Evolutionary conservation across 164 flowering plant genomes (phyloP).

Genomic region (Magnolia kwangsiensis): DNA sequence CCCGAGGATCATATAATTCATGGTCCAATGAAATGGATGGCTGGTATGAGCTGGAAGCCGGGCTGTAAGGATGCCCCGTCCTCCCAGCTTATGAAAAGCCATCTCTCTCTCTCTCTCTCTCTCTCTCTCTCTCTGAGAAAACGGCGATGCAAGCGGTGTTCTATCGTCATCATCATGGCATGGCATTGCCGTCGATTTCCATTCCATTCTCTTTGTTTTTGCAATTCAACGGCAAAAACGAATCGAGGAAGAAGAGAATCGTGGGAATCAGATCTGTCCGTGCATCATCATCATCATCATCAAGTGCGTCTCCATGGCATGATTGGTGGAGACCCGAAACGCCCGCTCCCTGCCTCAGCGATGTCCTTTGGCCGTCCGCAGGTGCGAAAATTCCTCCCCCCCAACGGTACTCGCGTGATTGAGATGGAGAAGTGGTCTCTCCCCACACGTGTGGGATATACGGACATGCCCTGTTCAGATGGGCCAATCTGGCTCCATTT

Average conservation of each 20-base stretch:
- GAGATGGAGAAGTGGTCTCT: no score
- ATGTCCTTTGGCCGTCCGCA: slow-evolving; percentile 83
- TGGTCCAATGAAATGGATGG: not conserved
- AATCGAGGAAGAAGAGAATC: not conserved
- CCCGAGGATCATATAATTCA: no score
- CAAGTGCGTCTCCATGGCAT: slow-evolving; percentile 33
- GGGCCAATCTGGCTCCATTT: no score
- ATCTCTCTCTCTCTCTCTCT: not conserved
- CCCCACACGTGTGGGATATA: no score
- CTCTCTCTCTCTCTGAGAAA: not conserved
- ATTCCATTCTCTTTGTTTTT: not conserved
- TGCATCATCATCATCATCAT: slow-evolving; percentile 26
- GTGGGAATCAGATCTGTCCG: not conserved
- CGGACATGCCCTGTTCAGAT: no score
- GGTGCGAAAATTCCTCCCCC: slow-evolving; percentile 26
- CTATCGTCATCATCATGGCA: not conserved
- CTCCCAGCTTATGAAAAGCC: not conserved
- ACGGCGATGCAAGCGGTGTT: not conserved
- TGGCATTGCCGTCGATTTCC: not conserved
- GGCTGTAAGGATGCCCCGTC: not conserved
- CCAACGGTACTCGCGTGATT: not conserved
- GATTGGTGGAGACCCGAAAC: slow-evolving; percentile 63
- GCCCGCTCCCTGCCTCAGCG: slow-evolving; percentile 61
- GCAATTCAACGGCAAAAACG: not conserved
- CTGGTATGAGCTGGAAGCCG: not conserved